These are phyloP conservation scores for Gnaphalium uliginosum DNA, from an alignment of 129 eudicot species.

Conservation along the genomic window DNA sequence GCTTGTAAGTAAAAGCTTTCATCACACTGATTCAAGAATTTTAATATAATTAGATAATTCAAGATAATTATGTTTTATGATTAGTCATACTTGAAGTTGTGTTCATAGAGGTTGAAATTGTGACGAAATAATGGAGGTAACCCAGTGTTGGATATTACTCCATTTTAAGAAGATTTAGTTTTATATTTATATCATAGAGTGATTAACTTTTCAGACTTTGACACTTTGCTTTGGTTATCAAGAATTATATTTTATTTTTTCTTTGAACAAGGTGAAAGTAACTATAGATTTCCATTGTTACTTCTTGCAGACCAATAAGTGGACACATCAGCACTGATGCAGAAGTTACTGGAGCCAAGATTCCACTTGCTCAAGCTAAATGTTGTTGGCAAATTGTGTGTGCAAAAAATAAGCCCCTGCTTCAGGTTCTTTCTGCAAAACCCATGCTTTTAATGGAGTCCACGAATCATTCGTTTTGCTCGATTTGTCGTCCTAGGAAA, in stretches of 20 bases:
- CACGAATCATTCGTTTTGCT: constrained; percentile 6
- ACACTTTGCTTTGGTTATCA: not conserved
- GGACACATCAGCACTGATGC: constrained; percentile 40
- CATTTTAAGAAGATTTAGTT: too few species aligned
- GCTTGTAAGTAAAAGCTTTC: constrained; percentile 47
- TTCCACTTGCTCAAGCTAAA: constrained; percentile 11
- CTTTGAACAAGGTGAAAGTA: not conserved
- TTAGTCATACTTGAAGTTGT: not conserved
- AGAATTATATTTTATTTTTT: not conserved
- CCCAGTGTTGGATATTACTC: too few species aligned
- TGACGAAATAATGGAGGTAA: too few species aligned
- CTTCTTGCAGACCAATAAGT: constrained; percentile 62
- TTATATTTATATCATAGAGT: too few species aligned
- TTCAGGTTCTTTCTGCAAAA: constrained; percentile 7
- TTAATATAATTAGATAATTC: not conserved
- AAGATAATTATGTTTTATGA: not conserved
- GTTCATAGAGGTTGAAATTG: not conserved
- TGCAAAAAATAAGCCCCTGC: not conserved
- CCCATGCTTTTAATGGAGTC: not conserved
- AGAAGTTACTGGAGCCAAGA: constrained; percentile 24
- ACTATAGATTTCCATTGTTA: constrained; percentile 12
- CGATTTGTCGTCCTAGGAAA: not conserved
- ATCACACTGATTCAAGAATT: not conserved
- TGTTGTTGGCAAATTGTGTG: constrained; percentile 1
- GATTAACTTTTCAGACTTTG: too few species aligned